phyloP scores from a whole-genome alignment of 1,284 basidiomycete species.

The Termitomyces sp. region DNA sequence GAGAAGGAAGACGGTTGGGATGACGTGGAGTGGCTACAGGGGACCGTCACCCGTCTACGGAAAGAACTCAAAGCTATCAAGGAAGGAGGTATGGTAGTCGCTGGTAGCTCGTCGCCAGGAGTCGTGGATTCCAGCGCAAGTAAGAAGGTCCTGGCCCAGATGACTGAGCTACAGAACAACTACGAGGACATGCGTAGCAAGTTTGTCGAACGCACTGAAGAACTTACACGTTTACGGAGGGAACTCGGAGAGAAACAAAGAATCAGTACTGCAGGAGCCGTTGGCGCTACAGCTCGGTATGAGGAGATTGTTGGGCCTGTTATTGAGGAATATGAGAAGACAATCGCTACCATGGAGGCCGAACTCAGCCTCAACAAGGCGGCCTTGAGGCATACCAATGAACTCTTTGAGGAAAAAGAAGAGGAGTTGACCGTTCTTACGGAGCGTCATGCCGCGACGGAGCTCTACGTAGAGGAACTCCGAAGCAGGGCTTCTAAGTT shows the following conservation, averaged over 20 bases:
- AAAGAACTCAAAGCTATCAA: slow-evolving; percentile 81
- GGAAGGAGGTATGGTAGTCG: slow-evolving; percentile 45
- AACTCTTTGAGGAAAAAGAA: slow-evolving; percentile 88
- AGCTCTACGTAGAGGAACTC: slow-evolving; percentile 85
- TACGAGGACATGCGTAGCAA: slow-evolving; percentile 82
- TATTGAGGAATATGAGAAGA: slow-evolving; percentile 98
- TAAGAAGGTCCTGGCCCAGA: slow-evolving; percentile 71
- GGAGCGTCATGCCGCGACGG: slow-evolving; percentile 72
- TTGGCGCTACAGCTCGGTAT: slow-evolving; percentile 77
- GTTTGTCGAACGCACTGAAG: slow-evolving; percentile 82
- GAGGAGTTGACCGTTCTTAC: slow-evolving; percentile 64
- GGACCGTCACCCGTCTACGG: slow-evolving; percentile 76
- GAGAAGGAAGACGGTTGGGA: slow-evolving; percentile 98
- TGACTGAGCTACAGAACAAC: slow-evolving; percentile 75
- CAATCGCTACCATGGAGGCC: slow-evolving; percentile 92
- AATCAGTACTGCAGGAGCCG: slow-evolving; percentile 51
- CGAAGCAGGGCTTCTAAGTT: slow-evolving; percentile 77
- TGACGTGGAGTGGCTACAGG: slow-evolving; percentile 94
- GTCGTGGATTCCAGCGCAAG: slow-evolving; percentile 47
- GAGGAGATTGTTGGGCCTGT: slow-evolving; percentile 97
- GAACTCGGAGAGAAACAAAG: slow-evolving; percentile 74
- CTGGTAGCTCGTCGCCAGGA: slow-evolving; percentile 29
- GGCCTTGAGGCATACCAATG: slow-evolving; percentile 85
- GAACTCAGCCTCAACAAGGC: slow-evolving; percentile 88
- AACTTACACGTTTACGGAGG: slow-evolving; percentile 72